Evolutionary conservation across 306 rosid genomes (phyloP), one percentile per base, ranked within the genome.

Genomic region (Quillaja saponaria): DNA sequence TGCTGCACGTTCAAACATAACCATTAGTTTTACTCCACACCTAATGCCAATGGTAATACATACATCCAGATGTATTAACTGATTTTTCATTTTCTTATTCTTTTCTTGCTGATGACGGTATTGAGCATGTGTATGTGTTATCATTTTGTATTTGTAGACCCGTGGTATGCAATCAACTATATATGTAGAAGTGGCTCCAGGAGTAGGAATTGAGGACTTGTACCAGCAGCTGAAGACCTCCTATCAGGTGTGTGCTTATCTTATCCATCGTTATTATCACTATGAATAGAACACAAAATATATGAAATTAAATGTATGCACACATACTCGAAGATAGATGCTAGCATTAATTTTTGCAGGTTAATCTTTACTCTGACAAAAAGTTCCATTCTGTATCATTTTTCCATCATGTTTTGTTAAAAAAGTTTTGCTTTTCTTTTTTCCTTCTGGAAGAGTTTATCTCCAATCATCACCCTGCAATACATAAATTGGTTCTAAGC

Each of bases 131-230:
- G 34, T 49, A 41, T 31, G 58, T 47, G 13, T 67, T 53, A 10
- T 61, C 48, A 52, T 72, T 25, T 37, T 37, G 40, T 60, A 67
- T n/a, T n/a, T n/a, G 71, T 46, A 92, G 98, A 88, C 49, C 53
- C 96, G 96, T 18, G 98, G 98, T 44, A 92, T 92, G 96, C 96
- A 88, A 64, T 92, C 96, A 59, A 92, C 94, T 37, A 92, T 88
- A 37, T 92, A 88, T 74, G 92, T 88, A 64, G 90, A 88, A 78
- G 81, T 92, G 95, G 87, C 87, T 79, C 72, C 88, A 3, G 96
- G 94, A 45, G 85, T 83, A 63, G 71, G 73, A 56, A 37, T 67
- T 41, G 95, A 88, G 55, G 94, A 88, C 62, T 80, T 92, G 74
- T 52, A 78, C 77, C 79, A 82, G 49, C 87, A 82, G 13, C 78